Base-by-base conservation (phyloP, 306 rosid species). In the Casuarina cunninghamiana region DNA sequence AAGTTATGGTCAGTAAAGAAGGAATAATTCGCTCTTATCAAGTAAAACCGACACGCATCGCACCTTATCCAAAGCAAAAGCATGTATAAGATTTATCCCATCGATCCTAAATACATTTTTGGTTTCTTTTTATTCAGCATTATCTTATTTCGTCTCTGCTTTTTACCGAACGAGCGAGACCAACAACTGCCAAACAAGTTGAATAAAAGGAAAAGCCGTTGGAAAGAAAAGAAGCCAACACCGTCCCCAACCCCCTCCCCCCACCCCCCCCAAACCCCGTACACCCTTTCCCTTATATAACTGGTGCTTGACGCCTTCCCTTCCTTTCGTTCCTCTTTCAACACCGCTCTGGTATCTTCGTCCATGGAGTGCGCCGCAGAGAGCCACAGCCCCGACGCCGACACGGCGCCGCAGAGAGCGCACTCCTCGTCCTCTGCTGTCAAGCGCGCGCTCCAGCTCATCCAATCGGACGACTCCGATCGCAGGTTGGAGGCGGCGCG, bases 401-500 rank as follows among this genome's bases (percentile, higher is more conserved):
- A 86, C 55, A 77, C 44, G 44, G 48, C 37, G 44, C 44, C 26
- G 35, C n/a, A 55, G 4, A 4, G 43, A 17, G 6, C 76, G 53
- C 75, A 88, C 2, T 72, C 87, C 5, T 81, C 91, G 5, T 88
- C 87, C 49, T 46, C 86, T 2, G 86, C 97, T 53, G 96, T 95
- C 15, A 86, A 83, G 4, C 91, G 88, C 8, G 97, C 97, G 0
- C 86, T 92, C 6, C 83, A 82, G 50, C 90, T 92, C 3, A 76
- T 95, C 10, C 86, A 78, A 73, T 95, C 97, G 46, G 94, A 85
- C 80, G 86, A 78, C 50, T 85, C 82, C 0, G 90, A 84, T 65
- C 77, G 75, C 6, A 86, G 82, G 78, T 80, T 92, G 35, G 86
- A 88, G 32, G 97, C 90, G 15, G 98, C 98, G 3, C 88, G 86